Base-by-base conservation (phyloP, 2,329 filamentous ascomycete genomes). In the Alternaria triticimaculans region DNA sequence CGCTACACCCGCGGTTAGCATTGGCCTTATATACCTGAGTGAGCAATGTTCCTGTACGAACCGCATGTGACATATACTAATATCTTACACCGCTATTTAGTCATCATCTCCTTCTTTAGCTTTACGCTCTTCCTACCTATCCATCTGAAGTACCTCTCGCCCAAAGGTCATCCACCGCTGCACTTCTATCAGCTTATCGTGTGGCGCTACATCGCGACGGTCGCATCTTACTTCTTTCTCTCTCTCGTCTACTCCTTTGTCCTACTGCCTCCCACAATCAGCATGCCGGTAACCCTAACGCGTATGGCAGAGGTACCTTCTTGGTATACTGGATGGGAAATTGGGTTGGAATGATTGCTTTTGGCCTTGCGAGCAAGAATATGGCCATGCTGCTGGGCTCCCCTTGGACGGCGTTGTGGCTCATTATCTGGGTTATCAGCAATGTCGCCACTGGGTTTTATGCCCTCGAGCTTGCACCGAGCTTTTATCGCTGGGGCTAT, bases 351-450 rank as follows among this genome's bases (percentile, higher is more conserved):
- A 90, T 91, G 88, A 81, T 81, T 8, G 88, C 87, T 0, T 76
- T 90, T 5, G 88, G 88, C 0, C 78, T 91, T 3, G 87, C 88
- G 0, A 89, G 86, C 70, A 88, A 90, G 78, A 90, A 90, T 69
- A 86, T 89, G 62, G 86, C 86, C 0, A 90, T 89, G 86, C 70
- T 90, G 4, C 78, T 90, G 2, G 88, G 87, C 0, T 82, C 86
- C 64, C 88, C 87, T 0, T 90, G 87, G 87, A 85, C 82, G 7
- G 84, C 87, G 0, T 77, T 90, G 0, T 91, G 88, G 85, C 78
- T 91, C 3, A 89, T 90, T 58, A 90, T 89, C 69, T 90, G 87
- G 88, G 87, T 90, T 48, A 88, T 90, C 58, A 85, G 85, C 9
- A 91, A 91, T 70, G 87, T 90, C 0, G 80, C 84, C 0, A 89